phyloP scores from a whole-genome alignment of 352 stramenopile species.

The Phytophthora constricta region DNA sequence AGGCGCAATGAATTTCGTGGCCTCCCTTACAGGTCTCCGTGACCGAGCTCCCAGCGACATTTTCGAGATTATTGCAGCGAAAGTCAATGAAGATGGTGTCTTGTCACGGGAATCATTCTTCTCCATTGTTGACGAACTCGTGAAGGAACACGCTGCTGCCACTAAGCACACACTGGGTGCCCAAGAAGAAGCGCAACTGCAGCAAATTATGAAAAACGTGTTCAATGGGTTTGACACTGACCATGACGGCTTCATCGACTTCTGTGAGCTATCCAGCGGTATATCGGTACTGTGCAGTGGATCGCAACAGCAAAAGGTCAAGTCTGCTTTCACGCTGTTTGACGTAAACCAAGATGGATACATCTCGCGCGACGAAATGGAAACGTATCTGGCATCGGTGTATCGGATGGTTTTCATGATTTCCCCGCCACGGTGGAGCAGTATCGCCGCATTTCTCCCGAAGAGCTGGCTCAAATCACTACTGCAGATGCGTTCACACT shows the following conservation, averaged over 20 bases:
- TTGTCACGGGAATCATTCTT: conserved; percentile 73
- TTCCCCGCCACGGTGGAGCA: conserved; percentile 49
- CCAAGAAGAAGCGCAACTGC: conserved; percentile 47
- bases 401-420: conserved; percentile 86
- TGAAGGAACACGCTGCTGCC: conserved; percentile 38
- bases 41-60: conserved; percentile 65
- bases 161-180: conserved; percentile 33
- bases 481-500: conserved; percentile 69
- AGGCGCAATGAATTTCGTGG: conserved; percentile 65
- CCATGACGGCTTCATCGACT: conserved; percentile 83
- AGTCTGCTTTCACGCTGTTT: conserved; percentile 85
- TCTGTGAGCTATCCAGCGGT: conserved; percentile 85
- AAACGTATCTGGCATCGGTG: conserved; percentile 86
- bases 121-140: conserved; percentile 70
- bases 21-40: conserved; percentile 61
- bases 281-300: conserved; percentile 85
- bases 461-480: conserved; percentile 78
- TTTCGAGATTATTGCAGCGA: conserved; percentile 84
- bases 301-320: conserved; percentile 82
- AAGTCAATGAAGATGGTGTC: conserved; percentile 86
- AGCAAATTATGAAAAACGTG: conserved; percentile 62
- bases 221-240: conserved; percentile 86
- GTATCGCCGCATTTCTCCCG: conserved; percentile 58
- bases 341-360: conserved; percentile 90
- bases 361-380: conserved; percentile 85